phyloP scores from a whole-genome alignment of 441 rosid genomes.

The Brassica balearica region DNA sequence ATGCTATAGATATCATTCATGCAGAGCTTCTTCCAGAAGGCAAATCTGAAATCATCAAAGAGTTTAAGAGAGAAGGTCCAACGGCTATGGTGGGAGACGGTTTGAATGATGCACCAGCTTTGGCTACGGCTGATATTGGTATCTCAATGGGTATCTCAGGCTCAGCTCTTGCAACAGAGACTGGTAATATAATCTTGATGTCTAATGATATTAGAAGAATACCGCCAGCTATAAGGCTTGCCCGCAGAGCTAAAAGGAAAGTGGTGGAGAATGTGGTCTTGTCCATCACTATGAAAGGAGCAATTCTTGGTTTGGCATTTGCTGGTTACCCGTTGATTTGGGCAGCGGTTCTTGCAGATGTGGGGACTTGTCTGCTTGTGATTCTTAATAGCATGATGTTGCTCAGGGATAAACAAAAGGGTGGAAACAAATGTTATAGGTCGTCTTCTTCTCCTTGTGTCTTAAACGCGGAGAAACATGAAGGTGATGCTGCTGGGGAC shows the following conservation, averaged over 20 bases:
- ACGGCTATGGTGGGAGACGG: slow-evolving; percentile 92
- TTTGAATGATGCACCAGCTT: slow-evolving; percentile 83
- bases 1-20: slow-evolving; percentile 57
- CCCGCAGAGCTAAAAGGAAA: slow-evolving; percentile 63
- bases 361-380: slow-evolving; percentile 80
- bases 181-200: slow-evolving; percentile 75
- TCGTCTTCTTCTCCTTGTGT: slow-evolving; percentile 2
- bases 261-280: slow-evolving; percentile 67
- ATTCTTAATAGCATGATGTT: slow-evolving; percentile 79
- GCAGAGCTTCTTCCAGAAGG: slow-evolving; percentile 81
- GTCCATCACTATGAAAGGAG: slow-evolving; percentile 66
- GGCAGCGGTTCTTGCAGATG: slow-evolving; percentile 87
- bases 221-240: slow-evolving; percentile 64
- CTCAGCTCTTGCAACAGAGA: slow-evolving; percentile 84
- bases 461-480: slow-evolving; percentile 9
- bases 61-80: slow-evolving; percentile 59
- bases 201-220: slow-evolving; percentile 78
- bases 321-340: slow-evolving; percentile 82
- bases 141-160: slow-evolving; percentile 91
- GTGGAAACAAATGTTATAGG: slow-evolving; percentile 44
- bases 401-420: slow-evolving; percentile 45
- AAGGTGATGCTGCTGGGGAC: slow-evolving; percentile 26
- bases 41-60: slow-evolving; percentile 56
- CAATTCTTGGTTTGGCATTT: slow-evolving; percentile 67
- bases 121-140: slow-evolving; percentile 82